These are phyloP conservation scores for Coniochaeta ligniaria DNA, from an alignment of 2,329 filamentous ascomycete genomes.

Conservation along the genomic window DNA sequence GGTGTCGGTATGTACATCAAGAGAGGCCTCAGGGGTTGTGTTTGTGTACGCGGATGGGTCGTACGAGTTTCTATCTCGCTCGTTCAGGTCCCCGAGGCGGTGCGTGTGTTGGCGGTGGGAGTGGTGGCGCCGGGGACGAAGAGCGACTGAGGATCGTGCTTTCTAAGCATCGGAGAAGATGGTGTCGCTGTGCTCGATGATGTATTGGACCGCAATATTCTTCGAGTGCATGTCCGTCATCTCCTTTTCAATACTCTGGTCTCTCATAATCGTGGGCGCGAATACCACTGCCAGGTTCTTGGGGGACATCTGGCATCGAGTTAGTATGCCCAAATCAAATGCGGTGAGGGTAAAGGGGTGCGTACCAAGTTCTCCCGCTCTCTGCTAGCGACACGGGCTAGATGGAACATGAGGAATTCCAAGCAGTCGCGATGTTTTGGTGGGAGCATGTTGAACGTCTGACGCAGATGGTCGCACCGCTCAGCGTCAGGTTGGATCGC, in stretches of 20 bases:
- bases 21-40: background rate
- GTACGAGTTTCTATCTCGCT: conserved; percentile 1
- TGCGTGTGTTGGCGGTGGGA: background rate
- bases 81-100: background rate
- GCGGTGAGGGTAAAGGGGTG: conserved; percentile 7
- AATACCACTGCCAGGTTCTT: conserved; percentile 96
- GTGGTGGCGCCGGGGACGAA: background rate
- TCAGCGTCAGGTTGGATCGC: conserved; percentile 59
- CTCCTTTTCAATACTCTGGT: conserved; percentile 81
- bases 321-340: background rate
- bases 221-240: conserved; percentile 95
- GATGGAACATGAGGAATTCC: conserved; percentile 89
- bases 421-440: conserved; percentile 80
- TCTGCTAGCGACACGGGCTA: conserved; percentile 75
- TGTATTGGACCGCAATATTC: conserved; percentile 84
- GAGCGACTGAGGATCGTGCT: background rate
- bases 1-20: background rate
- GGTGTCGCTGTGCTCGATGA: conserved; percentile 81
- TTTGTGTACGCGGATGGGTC: background rate
- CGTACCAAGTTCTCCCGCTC: conserved; percentile 78
- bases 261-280: conserved; percentile 94
- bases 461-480: conserved; percentile 63
- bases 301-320: conserved; percentile 69
- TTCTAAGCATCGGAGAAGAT: conserved; percentile 56
- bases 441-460: conserved; percentile 72